These are phyloP conservation scores for Pistacia atlantica DNA, from an alignment of 345 rosid genomes.

Conservation along the genomic window DNA sequence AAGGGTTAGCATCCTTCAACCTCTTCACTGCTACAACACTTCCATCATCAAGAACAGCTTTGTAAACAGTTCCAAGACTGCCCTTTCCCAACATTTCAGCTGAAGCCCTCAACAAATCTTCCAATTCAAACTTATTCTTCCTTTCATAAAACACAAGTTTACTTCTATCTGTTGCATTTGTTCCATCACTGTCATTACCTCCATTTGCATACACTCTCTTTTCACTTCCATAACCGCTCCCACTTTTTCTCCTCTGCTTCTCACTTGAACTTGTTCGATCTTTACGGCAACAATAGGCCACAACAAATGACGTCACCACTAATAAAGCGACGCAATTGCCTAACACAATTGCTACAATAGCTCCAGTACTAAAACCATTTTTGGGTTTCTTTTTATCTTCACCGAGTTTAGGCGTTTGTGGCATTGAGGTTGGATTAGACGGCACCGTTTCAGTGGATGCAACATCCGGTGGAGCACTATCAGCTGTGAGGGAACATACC, in stretches of 20 bases:
- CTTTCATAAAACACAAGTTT: constrained; percentile 79
- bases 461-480: constrained; percentile 35
- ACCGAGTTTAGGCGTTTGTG: constrained; percentile 42
- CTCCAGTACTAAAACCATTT: constrained; percentile 57
- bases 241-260: constrained; percentile 41
- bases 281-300: constrained; percentile 72
- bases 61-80: constrained; percentile 85
- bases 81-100: constrained; percentile 99
- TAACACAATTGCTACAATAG: constrained; percentile 67
- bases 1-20: constrained; percentile 90
- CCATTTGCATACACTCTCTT: constrained; percentile 48
- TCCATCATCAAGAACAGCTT: constrained; percentile 83
- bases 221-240: constrained; percentile 53
- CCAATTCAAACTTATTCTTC: constrained; percentile 79
- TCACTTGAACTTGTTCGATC: constrained; percentile 46
- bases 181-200: constrained; percentile 78
- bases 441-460: constrained; percentile 51
- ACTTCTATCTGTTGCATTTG: constrained; percentile 68
- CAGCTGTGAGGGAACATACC: constrained; percentile 53
- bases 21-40: constrained; percentile 87
- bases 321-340: constrained; percentile 63
- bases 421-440: constrained; percentile 78
- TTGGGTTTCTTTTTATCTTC: constrained; percentile 26
- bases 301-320: constrained; percentile 53
- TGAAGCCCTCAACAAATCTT: constrained; percentile 83